Evolutionary conservation across 2,329 filamentous ascomycete species (phyloP).

Genomic region (Aspergillus clavatus): DNA sequence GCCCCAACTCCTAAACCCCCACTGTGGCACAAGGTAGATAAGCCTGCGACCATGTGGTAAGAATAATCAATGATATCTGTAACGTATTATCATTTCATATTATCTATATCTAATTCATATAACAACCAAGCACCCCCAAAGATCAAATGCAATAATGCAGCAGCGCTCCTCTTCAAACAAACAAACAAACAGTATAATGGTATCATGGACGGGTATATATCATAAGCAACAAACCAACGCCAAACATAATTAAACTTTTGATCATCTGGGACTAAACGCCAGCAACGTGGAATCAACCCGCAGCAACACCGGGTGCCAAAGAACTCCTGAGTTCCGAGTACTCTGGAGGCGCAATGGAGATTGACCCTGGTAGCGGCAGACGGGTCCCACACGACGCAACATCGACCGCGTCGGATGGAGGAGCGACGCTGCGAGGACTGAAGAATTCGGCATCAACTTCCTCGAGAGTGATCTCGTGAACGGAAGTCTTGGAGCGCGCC

Average conservation of each 20-base stretch:
- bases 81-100: neutral
- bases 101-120: neutral
- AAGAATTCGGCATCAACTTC: conserved; percentile 20
- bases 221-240: neutral
- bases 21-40: too few relatives aligned
- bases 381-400: neutral
- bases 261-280: too few relatives aligned
- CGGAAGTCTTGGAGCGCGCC: neutral
- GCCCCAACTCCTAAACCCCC: too few relatives aligned
- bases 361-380: neutral
- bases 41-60: too few relatives aligned
- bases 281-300: too few relatives aligned
- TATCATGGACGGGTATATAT: neutral
- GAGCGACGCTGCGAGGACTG: conserved; percentile 16
- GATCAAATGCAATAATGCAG: neutral
- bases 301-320: neutral
- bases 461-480: conserved; percentile 14
- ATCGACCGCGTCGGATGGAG: too few relatives aligned
- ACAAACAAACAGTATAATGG: neutral
- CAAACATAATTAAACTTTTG: too few relatives aligned
- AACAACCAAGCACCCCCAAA: neutral
- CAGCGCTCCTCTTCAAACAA: neutral
- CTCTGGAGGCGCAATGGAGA: neutral
- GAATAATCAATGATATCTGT: neutral
- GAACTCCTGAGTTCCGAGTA: neutral